Evolutionary conservation across 1,284 basidiomycete species (phyloP).

Genomic region (Trichosporon sp.): DNA sequence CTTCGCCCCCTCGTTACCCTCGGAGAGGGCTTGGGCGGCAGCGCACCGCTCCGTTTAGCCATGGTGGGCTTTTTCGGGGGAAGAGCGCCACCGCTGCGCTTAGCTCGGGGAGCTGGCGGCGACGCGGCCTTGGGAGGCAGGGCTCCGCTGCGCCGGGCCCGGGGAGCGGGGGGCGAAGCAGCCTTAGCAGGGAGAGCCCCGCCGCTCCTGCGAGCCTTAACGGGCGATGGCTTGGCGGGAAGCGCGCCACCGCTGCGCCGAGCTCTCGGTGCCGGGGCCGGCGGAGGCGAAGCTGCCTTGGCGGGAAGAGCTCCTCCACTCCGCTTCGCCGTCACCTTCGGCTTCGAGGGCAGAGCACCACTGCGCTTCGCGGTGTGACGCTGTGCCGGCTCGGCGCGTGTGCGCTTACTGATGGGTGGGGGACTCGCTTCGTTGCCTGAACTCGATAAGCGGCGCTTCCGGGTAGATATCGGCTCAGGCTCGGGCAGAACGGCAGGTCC

Average conservation of each 20-base stretch:
- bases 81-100: not conserved
- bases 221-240: not conserved
- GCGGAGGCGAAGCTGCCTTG: not conserved
- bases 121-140: not conserved
- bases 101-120: not conserved
- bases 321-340: not conserved
- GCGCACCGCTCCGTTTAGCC: not conserved
- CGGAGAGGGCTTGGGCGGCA: not conserved
- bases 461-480: not conserved
- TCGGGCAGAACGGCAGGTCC: not conserved
- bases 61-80: not conserved
- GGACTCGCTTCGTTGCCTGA: not conserved
- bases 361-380: not conserved
- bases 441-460: not conserved
- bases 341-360: not conserved
- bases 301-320: not conserved
- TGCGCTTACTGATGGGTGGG: not conserved
- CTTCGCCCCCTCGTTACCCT: not conserved
- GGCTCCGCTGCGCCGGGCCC: not conserved
- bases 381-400: not conserved
- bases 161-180: not conserved
- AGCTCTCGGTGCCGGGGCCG: not conserved
- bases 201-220: not conserved
- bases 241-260: not conserved
- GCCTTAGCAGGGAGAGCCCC: not conserved